Percentiles rank a stretch among this genome's conserved stretches.
These are phyloP conservation scores for Fusarium algeriense DNA, from an alignment of 2,329 filamentous ascomycete genomes.

Conservation along the genomic window DNA sequence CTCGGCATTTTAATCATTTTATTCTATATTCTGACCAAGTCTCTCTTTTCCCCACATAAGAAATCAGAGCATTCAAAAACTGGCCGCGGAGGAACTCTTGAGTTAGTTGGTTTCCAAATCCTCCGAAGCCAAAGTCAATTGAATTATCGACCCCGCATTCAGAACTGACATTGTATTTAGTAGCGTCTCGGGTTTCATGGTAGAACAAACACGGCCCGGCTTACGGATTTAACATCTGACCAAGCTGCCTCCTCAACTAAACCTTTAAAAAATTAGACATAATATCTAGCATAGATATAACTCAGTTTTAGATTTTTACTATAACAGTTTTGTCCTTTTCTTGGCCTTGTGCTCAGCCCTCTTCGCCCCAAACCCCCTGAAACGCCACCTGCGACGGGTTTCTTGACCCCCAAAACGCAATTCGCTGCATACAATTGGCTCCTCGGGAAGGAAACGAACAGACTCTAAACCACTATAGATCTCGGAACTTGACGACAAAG, in stretches of 20 bases:
- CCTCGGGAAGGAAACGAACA: not conserved
- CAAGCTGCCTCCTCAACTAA: not conserved
- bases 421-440: not conserved
- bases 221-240: not conserved
- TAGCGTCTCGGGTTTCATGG: not conserved
- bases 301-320: not conserved
- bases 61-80: too few species aligned
- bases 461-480: not conserved
- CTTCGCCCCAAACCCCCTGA: constrained; percentile 4
- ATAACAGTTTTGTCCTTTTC: not conserved
- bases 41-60: too few species aligned
- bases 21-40: too few species aligned
- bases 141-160: not conserved
- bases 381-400: constrained; percentile 1
- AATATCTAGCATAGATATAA: constrained; percentile 3
- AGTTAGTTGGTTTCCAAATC: not conserved
- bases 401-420: not conserved
- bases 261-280: not conserved
- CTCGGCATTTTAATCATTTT: too few species aligned
- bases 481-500: constrained; percentile 13
- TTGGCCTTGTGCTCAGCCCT: not conserved
- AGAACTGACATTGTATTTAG: not conserved
- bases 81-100: not conserved
- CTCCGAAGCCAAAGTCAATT: not conserved
- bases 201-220: not conserved